Percentiles rank a stretch among this genome's conserved stretches.
These are phyloP conservation scores for Penicillium arizonense DNA, from an alignment of 495 filamentous ascomycete species.

Conservation along the genomic window DNA sequence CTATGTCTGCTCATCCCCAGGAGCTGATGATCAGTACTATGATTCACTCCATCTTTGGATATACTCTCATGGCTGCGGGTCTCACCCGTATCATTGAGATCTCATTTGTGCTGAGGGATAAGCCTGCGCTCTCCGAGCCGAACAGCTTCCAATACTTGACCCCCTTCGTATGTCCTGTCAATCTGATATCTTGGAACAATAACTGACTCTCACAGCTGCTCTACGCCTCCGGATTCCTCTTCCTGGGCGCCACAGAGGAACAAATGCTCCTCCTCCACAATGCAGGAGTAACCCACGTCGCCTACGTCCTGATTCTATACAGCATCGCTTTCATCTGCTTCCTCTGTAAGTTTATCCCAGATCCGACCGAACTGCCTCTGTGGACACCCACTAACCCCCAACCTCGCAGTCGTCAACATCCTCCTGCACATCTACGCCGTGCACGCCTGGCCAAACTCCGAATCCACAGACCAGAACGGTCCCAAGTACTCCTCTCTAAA, in stretches of 20 bases:
- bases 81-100: conserved; percentile 85
- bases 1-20: conserved; percentile 89
- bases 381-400: not conserved
- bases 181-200: not conserved
- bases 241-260: conserved; percentile 97
- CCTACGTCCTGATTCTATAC: conserved; percentile 88
- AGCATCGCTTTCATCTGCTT: conserved; percentile 88
- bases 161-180: conserved; percentile 68
- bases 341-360: conserved; percentile 58
- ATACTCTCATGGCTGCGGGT: conserved; percentile 91
- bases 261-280: conserved; percentile 77
- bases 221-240: conserved; percentile 91
- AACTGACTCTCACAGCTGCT: conserved; percentile 61
- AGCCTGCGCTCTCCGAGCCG: conserved; percentile 57
- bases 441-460: conserved; percentile 49
- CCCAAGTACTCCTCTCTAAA: conserved; percentile 21
- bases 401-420: conserved; percentile 63
- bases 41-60: conserved; percentile 91
- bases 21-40: conserved; percentile 76
- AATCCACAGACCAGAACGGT: conserved; percentile 24
- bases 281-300: conserved; percentile 79
- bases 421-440: conserved; percentile 81
- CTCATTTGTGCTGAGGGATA: conserved; percentile 79
- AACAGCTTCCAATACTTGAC: conserved; percentile 93
- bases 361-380: not conserved